Percentiles rank a stretch among this genome's conserved stretches.
Evolutionary conservation across 225 moss, liverwort and hornwort genomes (phyloP).

Genomic region (Marchantia polymorpha): DNA sequence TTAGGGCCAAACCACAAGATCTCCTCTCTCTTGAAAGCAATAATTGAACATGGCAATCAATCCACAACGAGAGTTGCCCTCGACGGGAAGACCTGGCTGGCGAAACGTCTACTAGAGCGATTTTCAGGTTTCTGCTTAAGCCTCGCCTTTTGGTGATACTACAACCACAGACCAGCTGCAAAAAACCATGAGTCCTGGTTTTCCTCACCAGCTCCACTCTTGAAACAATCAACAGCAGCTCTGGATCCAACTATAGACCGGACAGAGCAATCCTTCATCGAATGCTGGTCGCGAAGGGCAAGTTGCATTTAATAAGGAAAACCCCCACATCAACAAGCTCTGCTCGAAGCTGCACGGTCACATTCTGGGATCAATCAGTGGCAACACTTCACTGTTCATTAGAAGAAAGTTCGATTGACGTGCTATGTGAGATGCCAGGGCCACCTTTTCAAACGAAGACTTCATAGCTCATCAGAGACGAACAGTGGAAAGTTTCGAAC

Average conservation of each 20-base stretch:
- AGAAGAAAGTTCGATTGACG: neutral
- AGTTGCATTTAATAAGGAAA: neutral
- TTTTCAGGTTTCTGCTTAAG: neutral
- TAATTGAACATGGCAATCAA: neutral
- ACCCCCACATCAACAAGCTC: no score
- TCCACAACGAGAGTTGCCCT: neutral
- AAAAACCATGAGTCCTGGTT: conserved; percentile 8
- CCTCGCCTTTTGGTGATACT: neutral
- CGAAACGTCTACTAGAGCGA: neutral
- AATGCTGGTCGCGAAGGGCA: neutral
- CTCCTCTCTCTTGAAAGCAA: conserved; percentile 28
- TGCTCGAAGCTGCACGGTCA: neutral
- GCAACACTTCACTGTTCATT: neutral
- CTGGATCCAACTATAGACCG: no score
- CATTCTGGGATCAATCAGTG: neutral
- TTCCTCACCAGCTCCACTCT: neutral
- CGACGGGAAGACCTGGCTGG: conserved; percentile 15
- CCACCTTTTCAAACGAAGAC: neutral
- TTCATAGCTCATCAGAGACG: neutral
- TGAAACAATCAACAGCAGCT: neutral
- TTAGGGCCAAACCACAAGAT: no score
- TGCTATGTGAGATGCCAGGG: neutral
- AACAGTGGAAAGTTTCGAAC: neutral
- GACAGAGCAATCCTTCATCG: neutral
- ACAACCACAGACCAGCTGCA: neutral